phyloP scores from a whole-genome alignment of 176 grass and related monocot species.

The Oryza nivara region DNA sequence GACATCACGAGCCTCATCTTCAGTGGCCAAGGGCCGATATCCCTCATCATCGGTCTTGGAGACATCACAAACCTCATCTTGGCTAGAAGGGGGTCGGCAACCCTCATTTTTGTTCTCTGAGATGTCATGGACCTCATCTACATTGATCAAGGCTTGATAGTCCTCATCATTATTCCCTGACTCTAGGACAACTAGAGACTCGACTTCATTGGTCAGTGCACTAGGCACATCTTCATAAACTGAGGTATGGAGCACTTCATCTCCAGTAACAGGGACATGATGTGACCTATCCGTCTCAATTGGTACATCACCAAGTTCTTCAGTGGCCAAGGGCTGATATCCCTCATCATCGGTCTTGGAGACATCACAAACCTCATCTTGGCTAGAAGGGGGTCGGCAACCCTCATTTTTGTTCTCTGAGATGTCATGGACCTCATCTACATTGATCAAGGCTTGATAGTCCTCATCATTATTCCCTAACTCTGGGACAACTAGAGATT shows the following conservation, averaged over 20 bases:
- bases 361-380: conserved; percentile 20
- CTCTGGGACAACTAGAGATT: not conserved
- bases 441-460: conserved; percentile 17
- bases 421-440: conserved; percentile 4
- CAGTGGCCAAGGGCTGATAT: conserved; percentile 37
- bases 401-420: conserved; percentile 9
- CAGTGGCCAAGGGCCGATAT: conserved; percentile 37
- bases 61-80: conserved; percentile 20
- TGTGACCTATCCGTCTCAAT: conserved; percentile 30
- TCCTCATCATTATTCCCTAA: conserved; percentile 15
- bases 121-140: conserved; percentile 3
- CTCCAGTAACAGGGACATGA: conserved; percentile 36
- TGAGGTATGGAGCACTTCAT: conserved; percentile 31
- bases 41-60: conserved; percentile 4
- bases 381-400: conserved; percentile 20
- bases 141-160: conserved; percentile 16
- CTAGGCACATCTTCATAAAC: conserved; percentile 34
- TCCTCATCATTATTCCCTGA: conserved; percentile 16
- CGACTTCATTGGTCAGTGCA: conserved; percentile 18
- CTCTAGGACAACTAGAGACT: not conserved
- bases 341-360: conserved; percentile 5
- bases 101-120: conserved; percentile 9
- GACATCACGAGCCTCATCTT: conserved; percentile 32
- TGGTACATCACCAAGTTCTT: conserved; percentile 31
- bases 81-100: conserved; percentile 18